phyloP scores from a whole-genome alignment of 768 basidiomycete genomes.

The Termitomyces sp. region DNA sequence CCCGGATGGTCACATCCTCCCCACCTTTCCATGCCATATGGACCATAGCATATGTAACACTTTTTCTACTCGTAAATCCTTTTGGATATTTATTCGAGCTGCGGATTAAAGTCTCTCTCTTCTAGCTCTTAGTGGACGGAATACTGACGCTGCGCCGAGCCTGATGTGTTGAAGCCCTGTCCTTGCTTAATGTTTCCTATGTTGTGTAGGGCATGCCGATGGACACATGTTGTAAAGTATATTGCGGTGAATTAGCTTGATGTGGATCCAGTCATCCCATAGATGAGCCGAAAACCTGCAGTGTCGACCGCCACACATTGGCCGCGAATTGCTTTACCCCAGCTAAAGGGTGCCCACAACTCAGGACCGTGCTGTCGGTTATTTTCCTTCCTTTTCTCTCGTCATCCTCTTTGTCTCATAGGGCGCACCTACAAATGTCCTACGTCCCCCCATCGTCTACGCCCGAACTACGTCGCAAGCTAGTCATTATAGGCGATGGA shows the following conservation, averaged over 20 bases:
- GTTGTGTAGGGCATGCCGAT: background rate
- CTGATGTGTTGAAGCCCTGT: background rate
- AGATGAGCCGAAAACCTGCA: background rate
- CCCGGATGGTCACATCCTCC: too few species aligned
- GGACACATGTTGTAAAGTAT: background rate
- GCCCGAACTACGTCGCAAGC: constrained; percentile 97
- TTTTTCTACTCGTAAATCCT: too few species aligned
- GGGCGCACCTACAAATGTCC: background rate
- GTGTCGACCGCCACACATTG: background rate
- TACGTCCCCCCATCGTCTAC: constrained; percentile 32
- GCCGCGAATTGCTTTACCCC: background rate
- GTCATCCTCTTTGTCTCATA: background rate
- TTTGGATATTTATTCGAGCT: background rate
- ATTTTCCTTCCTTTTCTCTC: background rate
- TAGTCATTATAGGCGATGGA: constrained; percentile 98
- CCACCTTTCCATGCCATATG: too few species aligned
- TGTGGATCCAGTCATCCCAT: background rate
- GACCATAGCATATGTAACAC: too few species aligned
- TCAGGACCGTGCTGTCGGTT: background rate
- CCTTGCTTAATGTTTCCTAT: background rate
- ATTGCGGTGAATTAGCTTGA: background rate
- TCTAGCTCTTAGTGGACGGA: background rate
- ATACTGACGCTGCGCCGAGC: background rate
- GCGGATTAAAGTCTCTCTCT: too few species aligned
- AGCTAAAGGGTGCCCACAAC: background rate